phyloP scores from a whole-genome alignment of 768 basidiomycete genomes.

The Leccinum rimulosum region DNA sequence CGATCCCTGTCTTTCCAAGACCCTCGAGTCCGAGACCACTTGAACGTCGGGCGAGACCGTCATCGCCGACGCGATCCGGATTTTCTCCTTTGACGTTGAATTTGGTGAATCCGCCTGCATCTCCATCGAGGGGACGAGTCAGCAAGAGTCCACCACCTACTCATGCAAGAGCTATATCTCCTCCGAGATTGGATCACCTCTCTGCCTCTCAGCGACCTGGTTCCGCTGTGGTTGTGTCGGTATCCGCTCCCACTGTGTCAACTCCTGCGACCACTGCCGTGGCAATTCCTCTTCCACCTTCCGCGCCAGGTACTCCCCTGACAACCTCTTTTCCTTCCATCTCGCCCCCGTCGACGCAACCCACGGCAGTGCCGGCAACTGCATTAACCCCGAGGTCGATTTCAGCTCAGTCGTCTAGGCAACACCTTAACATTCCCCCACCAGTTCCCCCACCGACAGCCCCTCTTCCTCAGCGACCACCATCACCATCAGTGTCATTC shows the following conservation, averaged over 20 bases:
- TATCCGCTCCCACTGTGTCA: conserved; percentile 4
- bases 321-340: conserved; percentile 12
- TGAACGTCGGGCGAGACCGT: conserved; percentile 22
- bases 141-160: conserved; percentile 30
- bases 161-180: conserved; percentile 9
- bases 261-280: conserved; percentile 5
- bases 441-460: conserved; percentile 31
- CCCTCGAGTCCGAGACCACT: conserved; percentile 31
- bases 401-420: conserved; percentile 19
- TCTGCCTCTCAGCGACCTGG: conserved; percentile 5
- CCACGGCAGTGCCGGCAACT: not conserved
- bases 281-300: conserved; percentile 16
- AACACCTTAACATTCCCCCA: conserved; percentile 29
- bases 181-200: conserved; percentile 10
- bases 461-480: conserved; percentile 30
- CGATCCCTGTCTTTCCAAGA: conserved; percentile 24
- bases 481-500: conserved; percentile 10
- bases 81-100: conserved; percentile 28
- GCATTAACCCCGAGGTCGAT: conserved; percentile 10
- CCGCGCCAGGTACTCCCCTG: conserved; percentile 21
- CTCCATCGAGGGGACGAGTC: conserved; percentile 17
- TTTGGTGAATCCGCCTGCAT: conserved; percentile 18
- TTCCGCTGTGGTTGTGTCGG: conserved; percentile 11
- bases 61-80: conserved; percentile 29
- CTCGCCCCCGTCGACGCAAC: not conserved